phyloP scores from a whole-genome alignment of 2,329 filamentous ascomycete genomes.

The Apiospora malaysiana region DNA sequence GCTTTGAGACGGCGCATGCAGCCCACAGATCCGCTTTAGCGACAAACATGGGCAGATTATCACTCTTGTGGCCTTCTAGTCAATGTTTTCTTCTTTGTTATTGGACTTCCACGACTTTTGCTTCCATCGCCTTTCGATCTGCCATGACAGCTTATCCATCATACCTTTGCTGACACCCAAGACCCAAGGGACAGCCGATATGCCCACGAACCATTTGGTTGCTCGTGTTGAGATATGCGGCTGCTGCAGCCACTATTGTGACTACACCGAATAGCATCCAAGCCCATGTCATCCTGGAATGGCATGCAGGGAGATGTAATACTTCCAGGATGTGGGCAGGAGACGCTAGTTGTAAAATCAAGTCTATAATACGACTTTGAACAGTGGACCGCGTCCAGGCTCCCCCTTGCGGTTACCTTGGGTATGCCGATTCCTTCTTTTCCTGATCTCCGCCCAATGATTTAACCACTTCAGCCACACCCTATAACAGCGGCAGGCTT shows the following conservation, averaged over 20 bases:
- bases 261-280: background rate
- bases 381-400: background rate
- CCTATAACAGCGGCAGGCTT: background rate
- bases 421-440: background rate
- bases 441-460: background rate
- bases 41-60: background rate
- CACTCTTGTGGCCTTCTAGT: background rate
- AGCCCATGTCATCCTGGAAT: background rate
- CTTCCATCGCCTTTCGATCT: background rate
- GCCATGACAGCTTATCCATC: background rate
- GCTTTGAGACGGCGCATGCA: conserved; percentile 8
- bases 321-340: background rate
- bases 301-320: background rate
- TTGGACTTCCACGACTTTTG: background rate
- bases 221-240: background rate
- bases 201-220: background rate
- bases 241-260: background rate
- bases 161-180: background rate
- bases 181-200: background rate
- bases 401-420: background rate
- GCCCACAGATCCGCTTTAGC: background rate
- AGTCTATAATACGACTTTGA: background rate
- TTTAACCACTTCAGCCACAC: background rate
- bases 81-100: background rate
- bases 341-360: background rate